phyloP scores from a whole-genome alignment of 169 alveolate genomes.

The Babesia sp. region DNA sequence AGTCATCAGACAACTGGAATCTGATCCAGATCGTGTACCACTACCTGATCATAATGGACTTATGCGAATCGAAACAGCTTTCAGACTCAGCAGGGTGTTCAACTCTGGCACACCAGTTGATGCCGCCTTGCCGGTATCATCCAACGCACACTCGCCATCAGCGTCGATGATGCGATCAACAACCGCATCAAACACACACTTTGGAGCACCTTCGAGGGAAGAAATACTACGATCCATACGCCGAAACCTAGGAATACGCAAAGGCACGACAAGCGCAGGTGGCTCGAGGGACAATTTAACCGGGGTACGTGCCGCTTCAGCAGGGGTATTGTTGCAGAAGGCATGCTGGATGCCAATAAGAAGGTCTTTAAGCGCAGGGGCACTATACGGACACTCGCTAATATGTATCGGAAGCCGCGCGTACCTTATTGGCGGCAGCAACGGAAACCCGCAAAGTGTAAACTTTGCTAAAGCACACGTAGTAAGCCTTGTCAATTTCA shows the following conservation, averaged over 20 bases:
- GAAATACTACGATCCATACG: slow-evolving; percentile 61
- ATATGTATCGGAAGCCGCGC: slow-evolving; percentile 82
- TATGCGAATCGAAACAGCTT: slow-evolving; percentile 83
- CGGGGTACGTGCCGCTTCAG: slow-evolving; percentile 55
- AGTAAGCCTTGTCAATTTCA: slow-evolving; percentile 78
- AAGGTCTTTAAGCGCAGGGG: slow-evolving; percentile 72
- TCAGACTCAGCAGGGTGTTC: slow-evolving; percentile 78
- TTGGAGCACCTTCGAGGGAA: slow-evolving; percentile 40
- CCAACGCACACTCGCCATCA: slow-evolving; percentile 12
- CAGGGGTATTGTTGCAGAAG: slow-evolving; percentile 66
- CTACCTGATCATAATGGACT: slow-evolving; percentile 85
- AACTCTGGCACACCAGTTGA: slow-evolving; percentile 49
- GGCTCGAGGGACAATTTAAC: slow-evolving; percentile 14
- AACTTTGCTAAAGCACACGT: slow-evolving; percentile 79
- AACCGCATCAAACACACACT: neutral
- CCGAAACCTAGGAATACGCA: slow-evolving; percentile 53
- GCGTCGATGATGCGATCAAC: neutral
- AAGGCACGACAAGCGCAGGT: neutral
- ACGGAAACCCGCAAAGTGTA: slow-evolving; percentile 73
- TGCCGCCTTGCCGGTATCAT: slow-evolving; percentile 7
- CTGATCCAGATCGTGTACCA: slow-evolving; percentile 79
- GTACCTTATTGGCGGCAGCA: slow-evolving; percentile 85
- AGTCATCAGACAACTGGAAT: slow-evolving; percentile 79
- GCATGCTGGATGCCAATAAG: slow-evolving; percentile 80
- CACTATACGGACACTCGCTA: slow-evolving; percentile 82